Percentiles rank a stretch among this genome's conserved stretches.
These are phyloP conservation scores for Trichoderma sp. DNA, from an alignment of 2,329 filamentous ascomycete species.

Conservation along the genomic window DNA sequence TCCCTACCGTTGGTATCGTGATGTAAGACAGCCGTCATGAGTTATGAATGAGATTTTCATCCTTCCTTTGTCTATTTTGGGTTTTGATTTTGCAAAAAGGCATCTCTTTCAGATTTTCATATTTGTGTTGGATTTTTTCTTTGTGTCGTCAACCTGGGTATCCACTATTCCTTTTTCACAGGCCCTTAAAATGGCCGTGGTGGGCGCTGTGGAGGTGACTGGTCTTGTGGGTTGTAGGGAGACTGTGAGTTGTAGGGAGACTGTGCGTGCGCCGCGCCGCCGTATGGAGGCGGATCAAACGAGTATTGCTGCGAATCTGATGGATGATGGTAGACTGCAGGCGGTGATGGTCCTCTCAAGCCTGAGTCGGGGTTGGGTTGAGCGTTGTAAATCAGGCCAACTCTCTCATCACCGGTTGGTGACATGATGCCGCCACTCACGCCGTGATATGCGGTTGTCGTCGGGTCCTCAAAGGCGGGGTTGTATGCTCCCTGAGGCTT, in stretches of 20 bases:
- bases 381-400: slow-evolving; percentile 42
- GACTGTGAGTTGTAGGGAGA: slow-evolving; percentile 1
- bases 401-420: slow-evolving; percentile 38
- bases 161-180: not conserved
- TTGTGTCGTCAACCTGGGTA: not conserved
- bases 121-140: not conserved
- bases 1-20: slow-evolving; percentile 19
- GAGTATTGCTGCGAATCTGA: not conserved
- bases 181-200: not conserved
- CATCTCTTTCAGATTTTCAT: not conserved
- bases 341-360: slow-evolving; percentile 12
- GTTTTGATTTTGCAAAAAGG: not conserved
- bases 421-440: slow-evolving; percentile 19
- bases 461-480: slow-evolving; percentile 11
- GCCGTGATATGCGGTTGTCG: slow-evolving; percentile 21
- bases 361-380: slow-evolving; percentile 29
- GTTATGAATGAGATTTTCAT: slow-evolving; percentile 10
- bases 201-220: slow-evolving; percentile 7
- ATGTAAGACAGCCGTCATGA: slow-evolving; percentile 16
- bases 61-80: not conserved
- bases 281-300: slow-evolving; percentile 8
- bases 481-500: slow-evolving; percentile 20
- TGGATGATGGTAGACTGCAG: slow-evolving; percentile 3
- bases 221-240: not conserved
- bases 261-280: not conserved